Evolutionary conservation across 169 alveolate species (phyloP), one percentile per base, ranked within the genome.

Genomic region (Cryptosporidium andersoni): DNA sequence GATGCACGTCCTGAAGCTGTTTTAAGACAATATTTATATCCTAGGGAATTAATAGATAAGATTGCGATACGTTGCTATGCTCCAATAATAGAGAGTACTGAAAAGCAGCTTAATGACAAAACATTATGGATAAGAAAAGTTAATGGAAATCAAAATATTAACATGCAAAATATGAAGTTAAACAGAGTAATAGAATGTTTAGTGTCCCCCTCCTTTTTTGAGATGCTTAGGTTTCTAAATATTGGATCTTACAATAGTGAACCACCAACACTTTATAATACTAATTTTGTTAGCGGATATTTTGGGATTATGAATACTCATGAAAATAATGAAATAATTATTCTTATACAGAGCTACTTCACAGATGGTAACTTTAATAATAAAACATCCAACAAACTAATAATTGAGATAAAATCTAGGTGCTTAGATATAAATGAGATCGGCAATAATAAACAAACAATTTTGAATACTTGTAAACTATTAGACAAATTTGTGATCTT

Each of bases 241-340:
- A 74, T 74, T 74, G 67, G 48, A 3, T 74, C 85, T 39, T 8
- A 39, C 7, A 48, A 56, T n/a, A 58, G 74, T n/a, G 45, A 45
- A 7, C 85, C 85, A 14, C 85, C 85, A 3, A 74, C 85, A 1
- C 16, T 74, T n/a, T 74, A 74, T 47, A 60, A 74, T 5, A 43
- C 85, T 25, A 36, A 42, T 6, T 74, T 45, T 49, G 40, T 74
- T 40, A 74, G 68, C 51, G 16, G 67, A 4, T 43, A 74, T n/a
- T 11, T 60, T n/a, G 67, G 74, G 9, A 47, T 55, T 4, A 36
- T 74, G 2, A 74, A 74, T 9, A 55, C 67, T 56, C 47, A 39
- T 8, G 25, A 25, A 45, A 68, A 56, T 5, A 51, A 58, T 6
- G 85, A 74, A 25, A 47, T 74, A 34, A 51, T 16, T 16, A 74